Evolutionary conservation across 805 yeast species (phyloP).

Genomic region (Torulaspora maleeae): DNA sequence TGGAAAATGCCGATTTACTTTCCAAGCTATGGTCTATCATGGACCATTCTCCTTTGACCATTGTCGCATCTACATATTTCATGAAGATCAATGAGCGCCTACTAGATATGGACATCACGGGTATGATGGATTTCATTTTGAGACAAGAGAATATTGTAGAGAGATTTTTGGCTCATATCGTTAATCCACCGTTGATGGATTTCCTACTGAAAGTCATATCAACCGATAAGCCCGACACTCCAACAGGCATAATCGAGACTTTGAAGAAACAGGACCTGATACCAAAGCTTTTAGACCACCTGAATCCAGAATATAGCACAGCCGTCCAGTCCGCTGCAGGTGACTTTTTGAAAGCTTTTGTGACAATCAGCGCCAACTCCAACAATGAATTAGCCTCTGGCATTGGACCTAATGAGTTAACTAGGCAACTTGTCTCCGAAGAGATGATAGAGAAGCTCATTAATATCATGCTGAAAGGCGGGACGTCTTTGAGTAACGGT

Average conservation of each 20-base stretch:
- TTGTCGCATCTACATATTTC: slow-evolving; percentile 77
- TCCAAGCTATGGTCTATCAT: slow-evolving; percentile 75
- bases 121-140: slow-evolving; percentile 65
- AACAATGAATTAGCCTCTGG: slow-evolving; percentile 83
- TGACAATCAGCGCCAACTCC: slow-evolving; percentile 89
- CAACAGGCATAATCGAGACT: slow-evolving; percentile 79
- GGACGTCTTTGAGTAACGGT: slow-evolving; percentile 86
- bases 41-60: slow-evolving; percentile 65
- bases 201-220: slow-evolving; percentile 83
- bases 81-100: slow-evolving; percentile 89
- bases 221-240: slow-evolving; percentile 84
- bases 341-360: slow-evolving; percentile 89
- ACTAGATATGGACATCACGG: slow-evolving; percentile 82
- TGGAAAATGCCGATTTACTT: slow-evolving; percentile 65
- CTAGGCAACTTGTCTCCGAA: slow-evolving; percentile 82
- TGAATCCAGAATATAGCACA: slow-evolving; percentile 63
- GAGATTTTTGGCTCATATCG: slow-evolving; percentile 77
- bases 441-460: slow-evolving; percentile 63
- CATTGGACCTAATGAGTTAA: slow-evolving; percentile 92
- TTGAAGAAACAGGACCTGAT: slow-evolving; percentile 70
- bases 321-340: slow-evolving; percentile 90
- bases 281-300: slow-evolving; percentile 62
- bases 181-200: slow-evolving; percentile 92
- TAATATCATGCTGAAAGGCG: slow-evolving; percentile 71
- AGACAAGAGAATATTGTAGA: slow-evolving; percentile 68